Evolutionary conservation across 331 rosid genomes (phyloP), one percentile per base, ranked within the genome.

Genomic region (Malus hybrid): DNA sequence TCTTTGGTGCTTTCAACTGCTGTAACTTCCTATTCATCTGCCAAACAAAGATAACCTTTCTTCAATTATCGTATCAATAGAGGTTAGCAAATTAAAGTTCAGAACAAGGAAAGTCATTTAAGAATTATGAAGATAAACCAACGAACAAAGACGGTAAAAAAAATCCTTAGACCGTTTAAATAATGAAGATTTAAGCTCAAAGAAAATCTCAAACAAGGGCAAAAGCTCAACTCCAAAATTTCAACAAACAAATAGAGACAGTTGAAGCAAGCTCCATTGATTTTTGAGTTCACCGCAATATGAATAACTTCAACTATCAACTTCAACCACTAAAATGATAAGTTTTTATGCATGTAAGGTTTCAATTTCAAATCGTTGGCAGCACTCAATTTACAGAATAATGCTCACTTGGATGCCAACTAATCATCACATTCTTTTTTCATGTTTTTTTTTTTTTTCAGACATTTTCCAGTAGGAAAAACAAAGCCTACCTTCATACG

Each of bases 1-100:
- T 95, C 75, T 92, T 95, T 0, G 99, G 99, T n/a, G 97, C 97
- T 82, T 93, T 92, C 80, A 95, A 84, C 79, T 95, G 97, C 88
- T 95, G 99, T 82, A 95, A 86, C 85, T 95, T 95, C 86, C 84
- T 92, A 75, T 95, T 95, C 99, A 95, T 92, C 99, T 95, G 91
- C 80, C 78, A 71, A 7, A 76, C 39, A n/a, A 73, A 59, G 20
- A n/a, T 28, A 16, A 64, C 24, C n/a, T n/a, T 44, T 19, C 24
- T 46, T 44, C 11, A 46, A 24, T 33, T 65, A 18, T 36, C 10
- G 11, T 6, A 34, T 16, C 42, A 33, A 9, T 59, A 19, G 31
- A 36, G 50, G 36, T 15, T 75, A 4, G 50, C 20, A 55, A 56
- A 39, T 1, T 8, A 39, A 39, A 39, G 46, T 39, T 10, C 46